Percentiles rank a stretch among this genome's conserved stretches.
phyloP scores from a whole-genome alignment of 2,329 filamentous ascomycete species.

The Calycina herbarum region DNA sequence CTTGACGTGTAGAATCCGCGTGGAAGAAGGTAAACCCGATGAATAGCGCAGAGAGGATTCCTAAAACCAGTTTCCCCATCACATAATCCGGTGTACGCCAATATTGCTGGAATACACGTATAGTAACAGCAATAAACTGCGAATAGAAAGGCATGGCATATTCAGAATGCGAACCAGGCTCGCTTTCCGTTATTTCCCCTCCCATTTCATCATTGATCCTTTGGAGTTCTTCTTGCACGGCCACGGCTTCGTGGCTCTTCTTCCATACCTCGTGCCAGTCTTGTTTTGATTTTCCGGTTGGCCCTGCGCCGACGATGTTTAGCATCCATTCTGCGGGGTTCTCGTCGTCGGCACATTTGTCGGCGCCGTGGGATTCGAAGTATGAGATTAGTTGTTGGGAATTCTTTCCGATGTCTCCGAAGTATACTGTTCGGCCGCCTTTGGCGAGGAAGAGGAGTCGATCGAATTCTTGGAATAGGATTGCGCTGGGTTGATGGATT shows the following conservation, averaged over 20 bases:
- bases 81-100: conserved; percentile 77
- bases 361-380: conserved; percentile 72
- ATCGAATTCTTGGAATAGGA: conserved; percentile 90
- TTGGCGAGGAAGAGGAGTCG: conserved; percentile 75
- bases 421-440: conserved; percentile 79
- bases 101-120: conserved; percentile 73
- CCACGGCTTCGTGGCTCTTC: conserved; percentile 36
- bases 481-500: conserved; percentile 91
- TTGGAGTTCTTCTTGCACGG: conserved; percentile 38
- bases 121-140: conserved; percentile 65
- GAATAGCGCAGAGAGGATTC: conserved; percentile 51
- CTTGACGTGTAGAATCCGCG: conserved; percentile 58
- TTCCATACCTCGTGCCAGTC: conserved; percentile 55
- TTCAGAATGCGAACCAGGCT: conserved; percentile 53
- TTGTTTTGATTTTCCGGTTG: conserved; percentile 57
- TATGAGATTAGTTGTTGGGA: conserved; percentile 50
- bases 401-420: conserved; percentile 68
- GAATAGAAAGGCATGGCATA: conserved; percentile 73
- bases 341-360: conserved; percentile 63
- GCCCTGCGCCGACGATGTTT: conserved; percentile 58
- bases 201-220: conserved; percentile 30
- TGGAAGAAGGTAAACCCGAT: conserved; percentile 70
- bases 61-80: conserved; percentile 66
- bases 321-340: conserved; percentile 79
- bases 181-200: conserved; percentile 53